Base-by-base conservation (phyloP, 495 filamentous ascomycete species). In the Aspergillus baeticus region DNA sequence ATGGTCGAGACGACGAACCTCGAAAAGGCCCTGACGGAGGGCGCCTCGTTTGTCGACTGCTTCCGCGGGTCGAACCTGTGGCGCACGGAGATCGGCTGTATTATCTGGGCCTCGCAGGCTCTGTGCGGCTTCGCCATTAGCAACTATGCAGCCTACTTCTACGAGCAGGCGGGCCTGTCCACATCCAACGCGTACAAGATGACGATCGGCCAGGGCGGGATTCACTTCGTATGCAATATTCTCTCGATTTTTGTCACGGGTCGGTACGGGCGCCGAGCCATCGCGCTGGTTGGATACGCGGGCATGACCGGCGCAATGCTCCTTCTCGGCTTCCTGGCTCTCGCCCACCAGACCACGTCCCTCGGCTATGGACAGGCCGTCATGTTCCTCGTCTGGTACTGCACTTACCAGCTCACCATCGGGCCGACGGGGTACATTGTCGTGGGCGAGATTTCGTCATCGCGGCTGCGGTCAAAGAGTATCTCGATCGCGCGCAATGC, bases 1-100 rank as follows among this genome's bases (percentile, higher is more conserved):
- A 90, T 90, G 43, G 7, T 48, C 2, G 21, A 55, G 34, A 55
- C 53, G 20, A 18, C 13, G 8, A 18, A 55, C 15, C 34, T 46
- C 8, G 52, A 55, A 29, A 36, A 35, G 10, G 14, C 37, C 1
- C 13, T 14, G 5, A 3, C 15, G 1, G 22, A n/a, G 0, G 17
- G 20, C 10, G 13, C 18, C 17, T 38, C 53, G 14, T 55, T 17
- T 33, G 3, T 7, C 18, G 33, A 37, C 34, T 55, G 53, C 15
- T 55, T 55, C 53, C 42, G 21, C 1, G 11, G 21, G 6, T 33
- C 34, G 0, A 22, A 55, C 42, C 43, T 7, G 0, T 43, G 53
- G 8, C n/a, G 53, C 3, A 55, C 53, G 1, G 53, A 55, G 39
- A 55, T 55, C 42, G 48, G 43, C 31, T 55, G 53, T 22, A 10